Evolutionary conservation across 2,329 filamentous ascomycete species (phyloP).

Genomic region (Chaetomiaceae sp.): DNA sequence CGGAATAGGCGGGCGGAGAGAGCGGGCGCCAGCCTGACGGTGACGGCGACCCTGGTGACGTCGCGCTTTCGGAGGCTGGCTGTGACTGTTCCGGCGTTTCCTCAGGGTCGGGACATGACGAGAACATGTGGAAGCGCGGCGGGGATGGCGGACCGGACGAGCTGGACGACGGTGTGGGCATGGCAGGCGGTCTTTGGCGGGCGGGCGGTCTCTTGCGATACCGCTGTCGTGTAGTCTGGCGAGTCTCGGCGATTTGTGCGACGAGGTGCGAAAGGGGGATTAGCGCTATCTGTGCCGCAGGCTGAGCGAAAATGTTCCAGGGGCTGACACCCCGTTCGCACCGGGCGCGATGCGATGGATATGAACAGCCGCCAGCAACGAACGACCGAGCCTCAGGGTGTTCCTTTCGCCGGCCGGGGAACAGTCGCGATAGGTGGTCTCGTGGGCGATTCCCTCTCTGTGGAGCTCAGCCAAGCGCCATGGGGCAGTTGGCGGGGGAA

Average conservation of each 20-base stretch:
- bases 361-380: neutral
- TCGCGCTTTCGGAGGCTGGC: slow-evolving; percentile 29
- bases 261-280: too few species aligned
- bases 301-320: neutral
- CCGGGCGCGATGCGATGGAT: slow-evolving; percentile 5
- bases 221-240: neutral
- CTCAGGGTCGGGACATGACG: slow-evolving; percentile 27
- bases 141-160: slow-evolving; percentile 36
- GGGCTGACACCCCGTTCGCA: neutral
- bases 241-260: neutral
- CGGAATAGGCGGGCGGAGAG: slow-evolving; percentile 16
- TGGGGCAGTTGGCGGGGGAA: slow-evolving; percentile 15
- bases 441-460: slow-evolving; percentile 6
- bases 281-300: neutral
- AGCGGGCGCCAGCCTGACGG: slow-evolving; percentile 24
- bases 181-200: slow-evolving; percentile 20
- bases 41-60: slow-evolving; percentile 19
- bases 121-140: slow-evolving; percentile 27
- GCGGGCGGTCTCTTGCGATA: neutral
- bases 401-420: neutral
- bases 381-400: neutral
- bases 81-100: slow-evolving; percentile 5
- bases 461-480: slow-evolving; percentile 17
- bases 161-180: slow-evolving; percentile 45
- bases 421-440: slow-evolving; percentile 16